Percentiles rank a stretch among this genome's conserved stretches.
These are phyloP conservation scores for Coemansia sp. DNA, from an alignment of 192 early-diverging fungal species.

Conservation along the genomic window DNA sequence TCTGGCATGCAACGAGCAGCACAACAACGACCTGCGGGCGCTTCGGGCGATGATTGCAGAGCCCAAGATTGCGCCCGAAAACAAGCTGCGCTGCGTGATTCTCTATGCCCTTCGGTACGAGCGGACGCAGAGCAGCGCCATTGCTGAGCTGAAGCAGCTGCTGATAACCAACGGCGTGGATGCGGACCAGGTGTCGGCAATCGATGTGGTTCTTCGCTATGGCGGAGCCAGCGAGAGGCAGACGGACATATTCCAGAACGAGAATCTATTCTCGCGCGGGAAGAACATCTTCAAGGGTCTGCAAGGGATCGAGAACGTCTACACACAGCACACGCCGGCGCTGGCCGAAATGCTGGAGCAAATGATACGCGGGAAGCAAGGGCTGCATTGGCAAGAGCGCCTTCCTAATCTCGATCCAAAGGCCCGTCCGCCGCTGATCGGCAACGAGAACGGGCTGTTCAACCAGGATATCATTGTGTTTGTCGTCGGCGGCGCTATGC, in stretches of 20 bases:
- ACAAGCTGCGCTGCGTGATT: conserved; percentile 77
- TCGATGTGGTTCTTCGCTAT: conserved; percentile 74
- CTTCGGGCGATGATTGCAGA: conserved; percentile 60
- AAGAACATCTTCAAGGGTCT: conserved; percentile 91
- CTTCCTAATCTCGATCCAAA: conserved; percentile 54
- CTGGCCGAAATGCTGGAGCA: conserved; percentile 77
- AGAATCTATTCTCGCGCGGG: conserved; percentile 80
- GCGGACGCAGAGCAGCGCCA: conserved; percentile 70
- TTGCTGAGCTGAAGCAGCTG: conserved; percentile 69
- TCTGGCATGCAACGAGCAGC: conserved; percentile 85
- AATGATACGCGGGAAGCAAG: conserved; percentile 68
- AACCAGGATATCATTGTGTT: conserved; percentile 97
- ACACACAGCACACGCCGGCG: conserved; percentile 93
- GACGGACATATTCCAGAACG: conserved; percentile 87
- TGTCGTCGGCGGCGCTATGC: conserved; percentile 93
- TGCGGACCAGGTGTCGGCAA: conserved; percentile 68
- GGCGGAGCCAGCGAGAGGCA: conserved; percentile 77
- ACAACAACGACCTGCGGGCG: conserved; percentile 81
- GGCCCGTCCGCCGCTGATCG: conserved; percentile 26
- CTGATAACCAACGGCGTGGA: conserved; percentile 72
- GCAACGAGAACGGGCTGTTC: conserved; percentile 52
- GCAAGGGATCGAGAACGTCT: conserved; percentile 97
- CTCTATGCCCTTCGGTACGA: conserved; percentile 94
- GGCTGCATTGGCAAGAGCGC: conserved; percentile 51
- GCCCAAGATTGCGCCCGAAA: conserved; percentile 65